Evolutionary conservation across 768 basidiomycete genomes (phyloP).

Genomic region (Amanita molliuscula): DNA sequence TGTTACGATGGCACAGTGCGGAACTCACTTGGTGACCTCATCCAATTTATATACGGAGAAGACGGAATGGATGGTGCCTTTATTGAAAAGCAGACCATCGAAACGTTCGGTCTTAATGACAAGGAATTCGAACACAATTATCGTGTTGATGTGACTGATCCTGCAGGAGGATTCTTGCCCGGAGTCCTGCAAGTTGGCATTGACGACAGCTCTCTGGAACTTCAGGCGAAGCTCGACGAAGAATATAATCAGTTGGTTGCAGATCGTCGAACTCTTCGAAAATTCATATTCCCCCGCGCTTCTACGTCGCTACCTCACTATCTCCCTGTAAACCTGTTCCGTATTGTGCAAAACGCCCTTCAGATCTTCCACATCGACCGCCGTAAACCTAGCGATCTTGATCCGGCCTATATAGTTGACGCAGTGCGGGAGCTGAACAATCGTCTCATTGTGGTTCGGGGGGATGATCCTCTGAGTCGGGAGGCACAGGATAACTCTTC

Average conservation of each 20-base stretch:
- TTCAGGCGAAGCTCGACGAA: constrained; percentile 80
- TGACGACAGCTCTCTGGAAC: constrained; percentile 71
- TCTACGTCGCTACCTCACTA: constrained; percentile 69
- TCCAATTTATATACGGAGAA: constrained; percentile 96
- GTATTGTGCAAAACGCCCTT: constrained; percentile 89
- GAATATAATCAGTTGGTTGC: constrained; percentile 46
- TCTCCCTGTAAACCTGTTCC: constrained; percentile 90
- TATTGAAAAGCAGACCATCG: constrained; percentile 92
- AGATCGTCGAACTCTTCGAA: constrained; percentile 74
- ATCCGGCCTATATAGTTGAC: constrained; percentile 80
- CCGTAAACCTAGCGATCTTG: constrained; percentile 87
- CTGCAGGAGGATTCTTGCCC: constrained; percentile 65
- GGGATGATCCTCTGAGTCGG: constrained; percentile 60
- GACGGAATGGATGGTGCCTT: constrained; percentile 99
- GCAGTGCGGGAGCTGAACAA: constrained; percentile 64
- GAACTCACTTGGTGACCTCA: constrained; percentile 91
- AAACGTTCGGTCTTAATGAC: constrained; percentile 77
- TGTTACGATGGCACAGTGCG: constrained; percentile 97
- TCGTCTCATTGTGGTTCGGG: constrained; percentile 81
- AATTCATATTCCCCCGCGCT: constrained; percentile 72
- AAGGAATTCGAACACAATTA: constrained; percentile 84
- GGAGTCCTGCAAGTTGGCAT: constrained; percentile 82
- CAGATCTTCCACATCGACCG: constrained; percentile 97
- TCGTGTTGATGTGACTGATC: constrained; percentile 90
- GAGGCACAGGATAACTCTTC: constrained; percentile 87